These are phyloP conservation scores for Ophioceras dolichostomum DNA, from an alignment of 2,329 filamentous ascomycete genomes.

Conservation along the genomic window DNA sequence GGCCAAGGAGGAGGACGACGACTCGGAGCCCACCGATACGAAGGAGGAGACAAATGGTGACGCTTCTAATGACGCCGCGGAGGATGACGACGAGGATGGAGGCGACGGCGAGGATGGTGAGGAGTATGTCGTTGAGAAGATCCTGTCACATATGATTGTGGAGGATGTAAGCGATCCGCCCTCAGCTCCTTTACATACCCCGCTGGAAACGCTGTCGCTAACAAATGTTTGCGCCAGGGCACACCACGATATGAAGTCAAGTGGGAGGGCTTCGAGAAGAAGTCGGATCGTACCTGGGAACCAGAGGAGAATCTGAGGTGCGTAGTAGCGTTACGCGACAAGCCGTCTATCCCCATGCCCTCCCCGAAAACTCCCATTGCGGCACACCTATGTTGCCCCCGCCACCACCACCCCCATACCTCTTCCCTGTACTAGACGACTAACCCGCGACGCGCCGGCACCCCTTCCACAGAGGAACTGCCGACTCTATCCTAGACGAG, in stretches of 20 bases:
- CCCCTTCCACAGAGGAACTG: conserved; percentile 33
- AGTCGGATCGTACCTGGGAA: conserved; percentile 66
- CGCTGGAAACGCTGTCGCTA: neutral
- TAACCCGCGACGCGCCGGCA: no score
- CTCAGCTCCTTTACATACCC: conserved; percentile 10
- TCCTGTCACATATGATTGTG: conserved; percentile 51
- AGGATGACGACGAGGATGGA: conserved; percentile 20
- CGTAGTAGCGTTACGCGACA: conserved; percentile 13
- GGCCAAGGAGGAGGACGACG: conserved; percentile 10
- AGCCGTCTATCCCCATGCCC: neutral
- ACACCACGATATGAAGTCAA: conserved; percentile 57
- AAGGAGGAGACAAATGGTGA: conserved; percentile 11
- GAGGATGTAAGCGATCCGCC: conserved; percentile 27
- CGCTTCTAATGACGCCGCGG: conserved; percentile 10
- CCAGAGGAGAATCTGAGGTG: conserved; percentile 58
- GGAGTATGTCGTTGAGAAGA: conserved; percentile 57
- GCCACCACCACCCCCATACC: neutral
- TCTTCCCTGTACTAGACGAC: no score
- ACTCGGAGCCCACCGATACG: conserved; percentile 10
- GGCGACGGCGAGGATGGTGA: conserved; percentile 28
- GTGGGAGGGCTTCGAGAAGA: conserved; percentile 67
- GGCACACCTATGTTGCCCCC: neutral
- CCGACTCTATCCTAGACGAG: conserved; percentile 45
- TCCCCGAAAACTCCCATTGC: conserved; percentile 2
- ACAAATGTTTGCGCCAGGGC: conserved; percentile 22